Base-by-base conservation (phyloP, 352 stramenopile genomes). In the Phytophthora foliorum region DNA sequence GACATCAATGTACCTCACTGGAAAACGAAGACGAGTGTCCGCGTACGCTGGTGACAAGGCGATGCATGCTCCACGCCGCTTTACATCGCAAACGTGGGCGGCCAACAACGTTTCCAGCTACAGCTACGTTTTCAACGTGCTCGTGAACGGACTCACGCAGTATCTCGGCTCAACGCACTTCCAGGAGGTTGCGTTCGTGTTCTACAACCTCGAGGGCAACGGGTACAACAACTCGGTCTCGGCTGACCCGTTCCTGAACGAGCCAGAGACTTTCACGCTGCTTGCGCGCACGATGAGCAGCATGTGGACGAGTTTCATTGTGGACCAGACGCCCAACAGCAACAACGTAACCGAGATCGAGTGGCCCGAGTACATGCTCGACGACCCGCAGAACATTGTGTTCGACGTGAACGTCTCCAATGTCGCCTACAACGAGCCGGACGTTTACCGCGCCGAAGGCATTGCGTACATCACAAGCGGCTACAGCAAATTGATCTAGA, bases 261-360 rank as follows among this genome's bases (percentile, higher is more conserved):
- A 63, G n/a, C 66, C 66, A 0, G 54, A 69, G n/a, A 69, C 13
- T 10, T 69, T 49, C 38, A 48, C 44, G 7, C 60, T 61, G 31
- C 54, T 75, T n/a, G 54, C 70, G 0, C 50, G 24, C 0, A 17
- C 71, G 9, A 78, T 78, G 70, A 53, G 64, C 8, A 59, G 70
- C n/a, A 78, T 72, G 60, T 78, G 70, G 70, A 25, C 54, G 17
- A 75, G 66, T 39, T 75, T 78, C 60, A 69, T 78, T 27, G 70
- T 69, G 21, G 11, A 69, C 32, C 14, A 63, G 36, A 69, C 22
- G 9, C 60, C 66, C 7, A 72, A 72, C 60, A 7, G 52, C 5
- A 67, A 67, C 31, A 50, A 45, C 19, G 60, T 57, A 11, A 72
- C 63, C 17, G 45, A 16, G 2, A 13, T 78, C 3, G 31, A 69